Conservation (phyloP, 495 filamentous ascomycete species). For the Penicillium fimorum region DNA sequence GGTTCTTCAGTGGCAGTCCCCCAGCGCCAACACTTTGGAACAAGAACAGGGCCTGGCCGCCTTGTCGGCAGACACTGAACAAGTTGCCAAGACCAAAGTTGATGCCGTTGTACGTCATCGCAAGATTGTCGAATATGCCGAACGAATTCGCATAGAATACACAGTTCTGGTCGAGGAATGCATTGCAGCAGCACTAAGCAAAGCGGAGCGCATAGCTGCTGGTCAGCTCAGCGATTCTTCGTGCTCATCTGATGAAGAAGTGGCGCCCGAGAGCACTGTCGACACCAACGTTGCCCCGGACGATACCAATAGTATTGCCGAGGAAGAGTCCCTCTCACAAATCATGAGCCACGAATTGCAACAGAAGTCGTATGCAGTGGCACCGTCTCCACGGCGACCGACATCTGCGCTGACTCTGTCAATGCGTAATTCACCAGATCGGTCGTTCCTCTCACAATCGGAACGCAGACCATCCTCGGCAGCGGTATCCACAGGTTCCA, state of each 20-base stretch:
- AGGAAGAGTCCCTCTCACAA: conserved; percentile 13
- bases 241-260: conserved; percentile 52
- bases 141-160: conserved; percentile 92
- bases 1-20: conserved; percentile 93
- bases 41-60: conserved; percentile 90
- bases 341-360: conserved; percentile 5
- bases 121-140: conserved; percentile 90
- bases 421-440: conserved; percentile 43
- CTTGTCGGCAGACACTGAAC: conserved; percentile 84
- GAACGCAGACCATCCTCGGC: conserved; percentile 57
- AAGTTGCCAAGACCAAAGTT: conserved; percentile 77
- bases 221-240: conserved; percentile 81
- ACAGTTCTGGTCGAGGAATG: conserved; percentile 89
- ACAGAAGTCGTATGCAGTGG: conserved; percentile 16
- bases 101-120: conserved; percentile 90
- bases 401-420: conserved; percentile 45
- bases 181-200: conserved; percentile 85
- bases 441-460: conserved; percentile 27
- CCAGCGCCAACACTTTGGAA: conserved; percentile 84
- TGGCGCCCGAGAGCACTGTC: conserved; percentile 28
- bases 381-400: conserved; percentile 26
- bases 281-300: neutral
- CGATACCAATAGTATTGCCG: neutral
- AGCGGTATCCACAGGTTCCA: conserved; percentile 72
- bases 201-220: conserved; percentile 82